phyloP scores from a whole-genome alignment of 352 stramenopile genomes.

The Pythium biforme region DNA sequence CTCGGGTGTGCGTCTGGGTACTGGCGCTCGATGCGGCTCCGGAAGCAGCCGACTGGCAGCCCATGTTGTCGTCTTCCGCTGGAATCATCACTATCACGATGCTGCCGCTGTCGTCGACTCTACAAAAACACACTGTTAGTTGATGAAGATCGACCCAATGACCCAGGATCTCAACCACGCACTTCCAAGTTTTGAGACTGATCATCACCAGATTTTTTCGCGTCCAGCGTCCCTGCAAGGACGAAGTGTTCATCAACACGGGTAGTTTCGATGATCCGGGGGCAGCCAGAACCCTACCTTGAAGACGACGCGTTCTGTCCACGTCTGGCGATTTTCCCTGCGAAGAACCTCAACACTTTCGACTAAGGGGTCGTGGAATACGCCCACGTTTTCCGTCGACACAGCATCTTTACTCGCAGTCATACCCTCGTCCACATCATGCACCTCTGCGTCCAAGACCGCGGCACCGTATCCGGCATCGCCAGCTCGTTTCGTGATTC shows the following conservation, averaged over 20 bases:
- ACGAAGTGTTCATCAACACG: too few species aligned
- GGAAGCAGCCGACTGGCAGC: too few species aligned
- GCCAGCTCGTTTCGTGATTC: constrained; percentile 46
- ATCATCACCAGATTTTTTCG: constrained; percentile 47
- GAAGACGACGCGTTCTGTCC: constrained; percentile 55
- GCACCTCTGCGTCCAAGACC: not conserved
- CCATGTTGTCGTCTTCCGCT: constrained; percentile 38
- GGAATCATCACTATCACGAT: constrained; percentile 72
- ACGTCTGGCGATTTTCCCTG: constrained; percentile 49
- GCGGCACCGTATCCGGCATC: not conserved
- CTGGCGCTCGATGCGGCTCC: not conserved
- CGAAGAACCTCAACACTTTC: constrained; percentile 48
- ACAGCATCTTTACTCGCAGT: not conserved
- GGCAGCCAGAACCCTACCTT: constrained; percentile 31
- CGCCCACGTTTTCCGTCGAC: not conserved
- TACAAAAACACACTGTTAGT: constrained; percentile 13
- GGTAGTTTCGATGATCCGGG: not conserved
- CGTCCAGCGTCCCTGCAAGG: constrained; percentile 32
- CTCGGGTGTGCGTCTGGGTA: constrained; percentile 23
- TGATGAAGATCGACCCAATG: not conserved
- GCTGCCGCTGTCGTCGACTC: constrained; percentile 60
- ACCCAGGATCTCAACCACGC: not conserved
- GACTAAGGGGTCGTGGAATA: constrained; percentile 40
- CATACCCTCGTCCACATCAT: not conserved
- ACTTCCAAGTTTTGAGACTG: constrained; percentile 71